Percentiles rank a stretch among this genome's conserved stretches.
These are phyloP conservation scores for Sicyos baderoa DNA, from an alignment of 306 rosid species.

Conservation along the genomic window DNA sequence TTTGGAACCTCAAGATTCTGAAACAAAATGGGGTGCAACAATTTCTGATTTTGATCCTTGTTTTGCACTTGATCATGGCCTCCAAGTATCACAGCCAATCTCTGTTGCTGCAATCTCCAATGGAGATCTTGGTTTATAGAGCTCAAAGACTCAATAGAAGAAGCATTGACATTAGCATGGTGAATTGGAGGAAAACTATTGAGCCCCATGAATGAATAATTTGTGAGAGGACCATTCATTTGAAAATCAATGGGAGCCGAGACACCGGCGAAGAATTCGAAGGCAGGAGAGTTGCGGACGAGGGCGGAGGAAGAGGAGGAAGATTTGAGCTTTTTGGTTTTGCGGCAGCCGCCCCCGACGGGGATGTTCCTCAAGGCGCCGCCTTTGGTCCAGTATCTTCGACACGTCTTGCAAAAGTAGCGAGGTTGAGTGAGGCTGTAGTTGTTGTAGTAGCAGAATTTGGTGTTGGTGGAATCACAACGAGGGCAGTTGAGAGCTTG, in stretches of 20 bases:
- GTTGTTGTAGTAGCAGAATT: constrained; percentile 96
- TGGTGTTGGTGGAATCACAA: constrained; percentile 88
- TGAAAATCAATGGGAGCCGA: constrained; percentile 59
- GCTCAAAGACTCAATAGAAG: constrained; percentile 83
- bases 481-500: constrained; percentile 52
- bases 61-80: constrained; percentile 25
- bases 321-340: constrained; percentile 65
- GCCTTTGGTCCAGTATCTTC: constrained; percentile 94
- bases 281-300: background rate
- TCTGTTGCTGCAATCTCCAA: constrained; percentile 85
- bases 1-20: constrained; percentile 45
- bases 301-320: constrained; percentile 12
- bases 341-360: constrained; percentile 88
- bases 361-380: constrained; percentile 90
- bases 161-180: constrained; percentile 28
- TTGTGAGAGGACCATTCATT: background rate
- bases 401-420: constrained; percentile 79
- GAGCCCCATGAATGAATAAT: background rate
- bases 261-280: constrained; percentile 52
- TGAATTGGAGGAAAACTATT: background rate
- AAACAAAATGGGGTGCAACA: constrained; percentile 48
- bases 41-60: constrained; percentile 37
- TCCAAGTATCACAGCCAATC: constrained; percentile 59
- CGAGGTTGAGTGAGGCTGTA: constrained; percentile 39
- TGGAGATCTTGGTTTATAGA: constrained; percentile 91